These are phyloP conservation scores for Gracilaria caudata DNA, from an alignment of 23 red algal species.

Conservation along the genomic window DNA sequence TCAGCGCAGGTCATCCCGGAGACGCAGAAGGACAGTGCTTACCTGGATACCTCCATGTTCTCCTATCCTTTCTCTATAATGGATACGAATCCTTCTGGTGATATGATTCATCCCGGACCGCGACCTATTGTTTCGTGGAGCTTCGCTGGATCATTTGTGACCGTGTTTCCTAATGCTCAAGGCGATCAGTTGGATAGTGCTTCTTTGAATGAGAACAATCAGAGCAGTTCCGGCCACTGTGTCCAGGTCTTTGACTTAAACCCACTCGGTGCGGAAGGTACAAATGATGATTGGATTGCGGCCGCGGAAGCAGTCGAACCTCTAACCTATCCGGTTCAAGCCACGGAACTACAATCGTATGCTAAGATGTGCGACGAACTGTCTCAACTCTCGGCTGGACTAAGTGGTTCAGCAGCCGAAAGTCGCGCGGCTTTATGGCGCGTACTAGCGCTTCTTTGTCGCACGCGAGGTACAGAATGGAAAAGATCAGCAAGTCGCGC, in stretches of 20 bases:
- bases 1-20: neutral
- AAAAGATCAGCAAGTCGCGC: conserved; percentile 27
- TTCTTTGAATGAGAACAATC: neutral
- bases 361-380: conserved; percentile 59
- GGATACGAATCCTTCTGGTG: conserved; percentile 51
- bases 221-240: neutral
- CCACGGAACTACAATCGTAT: conserved; percentile 17
- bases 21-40: conserved; percentile 1
- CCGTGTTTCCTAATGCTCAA: neutral
- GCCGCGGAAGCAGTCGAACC: conserved; percentile 42
- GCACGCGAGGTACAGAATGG: conserved; percentile 23
- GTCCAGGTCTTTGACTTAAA: conserved; percentile 43
- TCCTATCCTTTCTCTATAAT: conserved; percentile 65
- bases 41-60: conserved; percentile 17
- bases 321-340: conserved; percentile 5
- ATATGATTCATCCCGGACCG: conserved; percentile 24
- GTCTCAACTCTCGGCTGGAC: conserved; percentile 24
- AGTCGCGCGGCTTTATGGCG: conserved; percentile 53
- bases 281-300: conserved; percentile 46
- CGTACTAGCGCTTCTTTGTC: conserved; percentile 40
- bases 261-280: conserved; percentile 7
- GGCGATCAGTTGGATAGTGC: neutral
- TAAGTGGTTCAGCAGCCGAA: conserved; percentile 28
- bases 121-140: conserved; percentile 56
- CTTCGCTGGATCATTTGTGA: conserved; percentile 52